Base-by-base conservation (phyloP, 2,329 filamentous ascomycete genomes). In the Pestalotiopsis sp. region DNA sequence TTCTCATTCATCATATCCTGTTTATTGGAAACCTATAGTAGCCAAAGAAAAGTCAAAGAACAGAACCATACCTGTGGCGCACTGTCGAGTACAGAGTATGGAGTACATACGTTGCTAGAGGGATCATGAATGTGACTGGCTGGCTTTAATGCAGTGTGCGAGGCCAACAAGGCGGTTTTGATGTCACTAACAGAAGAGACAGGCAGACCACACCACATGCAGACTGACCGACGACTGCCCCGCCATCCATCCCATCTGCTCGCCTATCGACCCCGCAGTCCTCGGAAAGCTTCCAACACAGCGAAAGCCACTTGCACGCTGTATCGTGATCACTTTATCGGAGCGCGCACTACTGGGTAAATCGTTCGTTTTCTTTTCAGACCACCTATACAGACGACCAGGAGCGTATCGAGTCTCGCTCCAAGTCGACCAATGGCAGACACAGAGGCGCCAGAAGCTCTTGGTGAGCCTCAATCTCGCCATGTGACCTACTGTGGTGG, bases 401-500 rank as follows among this genome's bases (percentile, higher is more conserved):
- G 36, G 62, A 62, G 38, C 65, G 38, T 38, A 57, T 39, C 23
- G 23, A 56, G 14, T 52, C 25, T 68, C 25, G 62, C 61, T 41
- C 36, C 6, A 52, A 52, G 45, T 52, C 45, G 45, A 52, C n/a
- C 67, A 72, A 89, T 89, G 87, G 86, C 87, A 75, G 87, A 89
- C 74, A 79, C 80, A 67, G 85, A 87, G 72, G 81, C 84, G 68
- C 71, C 81, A 70, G 85, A 86, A 66, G 80, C 73, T 66, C 74
- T 78, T 64, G 73, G 79, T 67, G 86, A 86, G 79, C 83, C 83
- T 58, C 86, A 87, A 75, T 78, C 83, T 73, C 83, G 87, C 72
- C 81, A 83, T 75, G 84, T 89, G 66, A 76, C 81, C 65, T 90
- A 90, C 79, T 90, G 88, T 74, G 87, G 86, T 73, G 87, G 88